Conservation (phyloP, 1,139 yeast genomes). For the Arxiozyma bovina region DNA sequence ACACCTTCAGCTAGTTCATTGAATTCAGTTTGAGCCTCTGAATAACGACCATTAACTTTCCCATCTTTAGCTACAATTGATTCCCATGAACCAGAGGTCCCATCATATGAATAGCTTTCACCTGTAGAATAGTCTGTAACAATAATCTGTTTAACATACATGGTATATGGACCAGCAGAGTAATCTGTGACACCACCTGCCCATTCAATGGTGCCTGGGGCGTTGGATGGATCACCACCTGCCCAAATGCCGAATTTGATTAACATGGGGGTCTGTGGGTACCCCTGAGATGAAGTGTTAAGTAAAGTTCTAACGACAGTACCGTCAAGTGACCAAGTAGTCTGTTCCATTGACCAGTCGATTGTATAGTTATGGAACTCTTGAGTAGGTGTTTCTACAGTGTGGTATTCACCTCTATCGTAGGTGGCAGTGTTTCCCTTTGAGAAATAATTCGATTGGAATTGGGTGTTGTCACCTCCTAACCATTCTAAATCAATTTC, state of each 20-base stretch:
- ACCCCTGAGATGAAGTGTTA: conserved; percentile 50
- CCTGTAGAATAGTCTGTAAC: conserved; percentile 82
- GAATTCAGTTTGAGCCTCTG: conserved; percentile 44
- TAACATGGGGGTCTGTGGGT: conserved; percentile 74
- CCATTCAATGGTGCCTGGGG: conserved; percentile 70
- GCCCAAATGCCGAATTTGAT: conserved; percentile 69
- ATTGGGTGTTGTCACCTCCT: conserved; percentile 63
- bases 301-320: conserved; percentile 46
- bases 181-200: conserved; percentile 76
- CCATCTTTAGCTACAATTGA: conserved; percentile 63
- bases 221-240: conserved; percentile 64
- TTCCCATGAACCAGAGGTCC: conserved; percentile 55
- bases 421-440: conserved; percentile 72
- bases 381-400: conserved; percentile 46
- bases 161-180: conserved; percentile 55
- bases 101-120: conserved; percentile 48
- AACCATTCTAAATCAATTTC: conserved; percentile 82
- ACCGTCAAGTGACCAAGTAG: conserved; percentile 60
- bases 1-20: conserved; percentile 34
- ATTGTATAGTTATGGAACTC: conserved; percentile 67
- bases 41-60: conserved; percentile 50
- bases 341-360: conserved; percentile 63
- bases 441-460: conserved; percentile 75
- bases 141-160: conserved; percentile 51
- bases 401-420: conserved; percentile 68